Conservation (phyloP, 164 flowering plant species). For the Brasenia schreberi region DNA sequence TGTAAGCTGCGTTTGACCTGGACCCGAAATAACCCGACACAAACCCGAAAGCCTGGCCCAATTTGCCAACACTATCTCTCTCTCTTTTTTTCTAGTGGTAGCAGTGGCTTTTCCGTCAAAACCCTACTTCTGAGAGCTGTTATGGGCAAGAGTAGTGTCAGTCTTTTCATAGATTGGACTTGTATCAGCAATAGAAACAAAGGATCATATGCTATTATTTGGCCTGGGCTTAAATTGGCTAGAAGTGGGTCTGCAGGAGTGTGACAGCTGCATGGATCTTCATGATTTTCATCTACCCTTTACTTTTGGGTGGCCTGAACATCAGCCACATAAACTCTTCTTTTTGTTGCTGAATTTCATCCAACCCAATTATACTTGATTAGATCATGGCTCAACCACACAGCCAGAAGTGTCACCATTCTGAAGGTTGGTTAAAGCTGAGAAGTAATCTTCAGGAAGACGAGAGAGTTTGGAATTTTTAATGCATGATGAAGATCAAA, state of each 20-base stretch:
- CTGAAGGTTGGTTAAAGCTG: background rate
- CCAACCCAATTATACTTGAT: background rate
- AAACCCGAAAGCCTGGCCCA: too few species aligned
- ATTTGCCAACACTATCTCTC: too few species aligned
- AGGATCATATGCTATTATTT: background rate
- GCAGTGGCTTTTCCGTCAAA: background rate
- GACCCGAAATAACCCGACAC: too few species aligned
- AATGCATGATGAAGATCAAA: background rate
- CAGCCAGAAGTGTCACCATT: too few species aligned
- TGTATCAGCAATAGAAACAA: background rate
- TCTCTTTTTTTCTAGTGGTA: background rate
- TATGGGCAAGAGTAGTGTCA: background rate
- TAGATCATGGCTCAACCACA: too few species aligned
- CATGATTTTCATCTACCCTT: background rate
- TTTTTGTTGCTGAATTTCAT: background rate
- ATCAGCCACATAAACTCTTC: background rate
- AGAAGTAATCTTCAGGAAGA: background rate
- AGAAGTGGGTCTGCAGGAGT: background rate
- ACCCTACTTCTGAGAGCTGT: background rate
- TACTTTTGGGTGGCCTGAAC: background rate
- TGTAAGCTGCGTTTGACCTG: too few species aligned
- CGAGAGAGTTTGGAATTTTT: background rate
- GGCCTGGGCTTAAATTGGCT: background rate
- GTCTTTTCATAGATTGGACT: background rate
- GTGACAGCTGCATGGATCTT: background rate